A percentile compares a stretch with the other conserved stretches of the same genome.
phyloP scores from a whole-genome alignment of 2,329 filamentous ascomycete species.

The Ploettnerulaceae sp. region DNA sequence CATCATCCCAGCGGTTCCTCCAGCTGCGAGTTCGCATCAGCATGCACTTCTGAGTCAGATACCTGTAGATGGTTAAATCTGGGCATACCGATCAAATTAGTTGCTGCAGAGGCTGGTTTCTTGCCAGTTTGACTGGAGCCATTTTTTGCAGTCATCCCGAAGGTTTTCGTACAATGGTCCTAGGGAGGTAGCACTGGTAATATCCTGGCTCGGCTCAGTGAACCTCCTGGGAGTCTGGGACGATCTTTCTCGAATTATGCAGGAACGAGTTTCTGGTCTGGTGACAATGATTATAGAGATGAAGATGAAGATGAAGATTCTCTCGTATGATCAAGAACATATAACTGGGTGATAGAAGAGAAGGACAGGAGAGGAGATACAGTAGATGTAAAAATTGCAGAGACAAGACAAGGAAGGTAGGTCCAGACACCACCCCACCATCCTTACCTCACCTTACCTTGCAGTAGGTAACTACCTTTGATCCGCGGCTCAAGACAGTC shows the following conservation, averaged over 20 bases:
- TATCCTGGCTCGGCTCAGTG: constrained; percentile 3
- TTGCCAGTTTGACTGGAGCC: constrained; percentile 47
- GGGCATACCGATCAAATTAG: constrained; percentile 77
- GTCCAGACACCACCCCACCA: background rate
- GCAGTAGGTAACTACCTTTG: too few relatives aligned
- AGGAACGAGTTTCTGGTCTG: too few relatives aligned
- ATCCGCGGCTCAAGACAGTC: constrained; percentile 11
- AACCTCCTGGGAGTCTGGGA: background rate
- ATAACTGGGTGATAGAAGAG: too few relatives aligned
- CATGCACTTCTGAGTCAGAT: constrained; percentile 13
- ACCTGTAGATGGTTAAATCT: background rate
- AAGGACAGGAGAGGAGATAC: too few relatives aligned
- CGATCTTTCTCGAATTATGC: background rate
- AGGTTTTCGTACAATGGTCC: background rate
- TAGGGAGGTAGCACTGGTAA: background rate
- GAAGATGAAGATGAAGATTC: too few relatives aligned
- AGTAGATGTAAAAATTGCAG: constrained; percentile 5
- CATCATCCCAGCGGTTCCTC: constrained; percentile 98
- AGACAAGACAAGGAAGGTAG: constrained; percentile 9
- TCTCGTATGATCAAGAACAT: too few relatives aligned
- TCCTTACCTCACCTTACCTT: too few relatives aligned
- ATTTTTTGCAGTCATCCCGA: constrained; percentile 17
- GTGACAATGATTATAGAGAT: too few relatives aligned
- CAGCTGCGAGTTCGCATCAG: constrained; percentile 52
- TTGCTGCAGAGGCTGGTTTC: constrained; percentile 77